Percentiles rank a stretch among this genome's conserved stretches.
Conservation (phyloP, 2,329 filamentous ascomycete species). For the Diaporthe batatas region DNA sequence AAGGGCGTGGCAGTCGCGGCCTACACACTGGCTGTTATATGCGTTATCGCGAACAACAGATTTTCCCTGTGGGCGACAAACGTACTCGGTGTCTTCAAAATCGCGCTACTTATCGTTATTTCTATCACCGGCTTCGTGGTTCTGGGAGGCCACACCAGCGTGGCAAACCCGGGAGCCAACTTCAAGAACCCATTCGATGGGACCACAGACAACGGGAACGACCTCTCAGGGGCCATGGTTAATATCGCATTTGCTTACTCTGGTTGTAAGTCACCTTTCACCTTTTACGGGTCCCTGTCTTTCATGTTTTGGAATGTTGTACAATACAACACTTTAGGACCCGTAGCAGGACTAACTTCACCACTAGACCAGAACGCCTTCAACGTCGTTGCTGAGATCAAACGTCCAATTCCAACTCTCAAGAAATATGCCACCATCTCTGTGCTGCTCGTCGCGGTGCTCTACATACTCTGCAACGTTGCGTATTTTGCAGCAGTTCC, state of each 20-base stretch:
- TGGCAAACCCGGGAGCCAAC: constrained; percentile 14
- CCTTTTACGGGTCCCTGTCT: no score
- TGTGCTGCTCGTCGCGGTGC: constrained; percentile 62
- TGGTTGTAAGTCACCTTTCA: no score
- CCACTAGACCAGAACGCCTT: constrained; percentile 72
- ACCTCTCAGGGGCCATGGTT: constrained; percentile 58
- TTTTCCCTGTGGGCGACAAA: constrained; percentile 18
- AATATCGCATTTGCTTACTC: constrained; percentile 71
- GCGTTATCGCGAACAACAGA: constrained; percentile 30
- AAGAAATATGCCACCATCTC: constrained; percentile 64
- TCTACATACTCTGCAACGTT: constrained; percentile 72
- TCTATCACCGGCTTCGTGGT: constrained; percentile 28
- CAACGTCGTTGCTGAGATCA: constrained; percentile 73
- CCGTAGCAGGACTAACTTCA: no score
- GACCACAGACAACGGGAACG: constrained; percentile 39
- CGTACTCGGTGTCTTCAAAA: constrained; percentile 20
- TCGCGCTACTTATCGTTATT: constrained; percentile 18
- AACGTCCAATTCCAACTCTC: constrained; percentile 70
- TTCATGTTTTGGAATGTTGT: no score
- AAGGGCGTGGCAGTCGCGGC: constrained; percentile 30
- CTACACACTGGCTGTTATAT: constrained; percentile 25
- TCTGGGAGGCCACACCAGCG: constrained; percentile 19
- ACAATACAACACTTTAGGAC: no score
- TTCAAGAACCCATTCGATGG: constrained; percentile 23
- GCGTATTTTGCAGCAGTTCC: constrained; percentile 71